Percentiles rank a stretch among this genome's conserved stretches.
Evolutionary conservation across 345 rosid species (phyloP).

Genomic region (Ceriops zippeliana): DNA sequence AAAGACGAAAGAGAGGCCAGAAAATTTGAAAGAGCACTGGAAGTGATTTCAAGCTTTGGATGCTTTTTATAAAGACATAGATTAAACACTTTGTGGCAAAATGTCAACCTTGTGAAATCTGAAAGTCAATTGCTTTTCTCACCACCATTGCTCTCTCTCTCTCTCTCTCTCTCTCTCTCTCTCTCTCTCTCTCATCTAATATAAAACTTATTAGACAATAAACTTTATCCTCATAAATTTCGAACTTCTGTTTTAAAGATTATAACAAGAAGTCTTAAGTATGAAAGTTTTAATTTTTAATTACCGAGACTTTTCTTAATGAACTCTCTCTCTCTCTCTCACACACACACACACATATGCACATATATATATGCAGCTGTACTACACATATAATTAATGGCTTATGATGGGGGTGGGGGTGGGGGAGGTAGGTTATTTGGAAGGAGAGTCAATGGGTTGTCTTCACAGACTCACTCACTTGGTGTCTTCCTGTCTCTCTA

Average conservation of each 20-base stretch:
- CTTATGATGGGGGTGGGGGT: slow-evolving; percentile 32
- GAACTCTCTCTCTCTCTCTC: too few species aligned
- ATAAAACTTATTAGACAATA: too few species aligned
- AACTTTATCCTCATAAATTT: too few species aligned
- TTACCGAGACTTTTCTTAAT: too few species aligned
- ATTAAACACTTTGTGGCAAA: slow-evolving; percentile 20
- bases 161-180: not conserved
- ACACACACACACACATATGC: not conserved
- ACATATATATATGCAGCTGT: not conserved
- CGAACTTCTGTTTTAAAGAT: too few species aligned
- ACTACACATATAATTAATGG: slow-evolving; percentile 32
- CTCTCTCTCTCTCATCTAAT: too few species aligned
- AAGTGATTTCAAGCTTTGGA: slow-evolving; percentile 30
- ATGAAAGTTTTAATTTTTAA: too few species aligned
- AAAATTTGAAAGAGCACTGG: slow-evolving; percentile 1
- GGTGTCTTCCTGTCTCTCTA: slow-evolving; percentile 55
- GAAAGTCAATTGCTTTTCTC: slow-evolving; percentile 45
- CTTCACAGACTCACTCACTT: slow-evolving; percentile 32
- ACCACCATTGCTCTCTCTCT: slow-evolving; percentile 8
- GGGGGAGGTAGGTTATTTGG: not conserved
- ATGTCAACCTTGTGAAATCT: slow-evolving; percentile 37
- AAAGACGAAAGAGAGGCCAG: slow-evolving; percentile 2
- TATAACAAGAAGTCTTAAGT: too few species aligned
- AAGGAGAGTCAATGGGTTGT: slow-evolving; percentile 37
- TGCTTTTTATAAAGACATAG: slow-evolving; percentile 30